Evolutionary conservation across 345 rosid genomes (phyloP).

Genomic region (Salix koriyanagi): DNA sequence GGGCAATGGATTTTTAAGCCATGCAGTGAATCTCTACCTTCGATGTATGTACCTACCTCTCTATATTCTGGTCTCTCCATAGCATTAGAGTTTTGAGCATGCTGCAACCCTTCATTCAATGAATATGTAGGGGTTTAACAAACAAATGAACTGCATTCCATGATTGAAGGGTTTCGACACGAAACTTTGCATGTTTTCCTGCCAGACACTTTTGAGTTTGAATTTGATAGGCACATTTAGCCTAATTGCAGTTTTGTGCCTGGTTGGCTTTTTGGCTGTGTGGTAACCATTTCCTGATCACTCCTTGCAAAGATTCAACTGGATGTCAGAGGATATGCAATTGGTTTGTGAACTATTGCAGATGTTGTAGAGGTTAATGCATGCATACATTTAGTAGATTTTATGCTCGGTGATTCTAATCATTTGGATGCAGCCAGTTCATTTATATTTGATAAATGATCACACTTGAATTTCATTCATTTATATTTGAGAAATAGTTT

Average conservation of each 20-base stretch:
- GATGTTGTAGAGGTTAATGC: not conserved
- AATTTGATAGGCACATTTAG: not conserved
- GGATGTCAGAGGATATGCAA: not conserved
- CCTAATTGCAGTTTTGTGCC: not conserved
- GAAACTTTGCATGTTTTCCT: not conserved
- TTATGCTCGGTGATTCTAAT: not conserved
- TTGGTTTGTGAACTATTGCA: not conserved
- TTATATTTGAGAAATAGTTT: not conserved
- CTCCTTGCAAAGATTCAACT: not conserved
- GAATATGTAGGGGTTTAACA: not conserved
- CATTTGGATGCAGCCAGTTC: not conserved
- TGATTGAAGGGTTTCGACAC: not conserved
- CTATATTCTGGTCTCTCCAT: not conserved
- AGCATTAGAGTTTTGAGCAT: not conserved
- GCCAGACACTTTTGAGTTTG: not conserved
- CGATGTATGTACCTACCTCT: conserved; percentile 55
- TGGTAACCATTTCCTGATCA: not conserved
- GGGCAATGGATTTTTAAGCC: conserved; percentile 83
- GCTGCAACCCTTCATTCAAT: not conserved
- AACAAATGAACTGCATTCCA: not conserved
- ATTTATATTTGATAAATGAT: not conserved
- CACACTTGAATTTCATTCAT: not conserved
- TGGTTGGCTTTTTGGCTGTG: not conserved
- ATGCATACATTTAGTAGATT: not conserved
- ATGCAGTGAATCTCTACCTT: conserved; percentile 87